phyloP scores from a whole-genome alignment of 2,329 filamentous ascomycete species.

The Sphaerostilbella broomeana region DNA sequence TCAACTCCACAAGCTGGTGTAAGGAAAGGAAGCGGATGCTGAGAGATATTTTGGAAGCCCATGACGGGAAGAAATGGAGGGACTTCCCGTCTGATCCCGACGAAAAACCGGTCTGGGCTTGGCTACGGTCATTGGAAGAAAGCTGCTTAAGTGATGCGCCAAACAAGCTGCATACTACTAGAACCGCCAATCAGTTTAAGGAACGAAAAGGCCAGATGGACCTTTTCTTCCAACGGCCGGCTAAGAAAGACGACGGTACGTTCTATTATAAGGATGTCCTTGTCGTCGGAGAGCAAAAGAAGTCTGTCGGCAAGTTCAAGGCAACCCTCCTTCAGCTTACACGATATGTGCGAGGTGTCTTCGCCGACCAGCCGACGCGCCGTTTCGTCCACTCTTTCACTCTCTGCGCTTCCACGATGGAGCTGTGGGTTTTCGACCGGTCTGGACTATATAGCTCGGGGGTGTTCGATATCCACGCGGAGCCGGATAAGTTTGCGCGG shows the following conservation, averaged over 20 bases:
- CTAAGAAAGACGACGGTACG: not conserved
- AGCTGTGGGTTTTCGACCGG: constrained; percentile 20
- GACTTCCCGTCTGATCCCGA: constrained; percentile 13
- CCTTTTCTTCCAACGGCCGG: constrained; percentile 17
- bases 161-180: constrained; percentile 16
- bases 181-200: constrained; percentile 17
- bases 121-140: constrained; percentile 11
- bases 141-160: constrained; percentile 12
- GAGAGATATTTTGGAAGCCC: constrained; percentile 5
- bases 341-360: constrained; percentile 13
- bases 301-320: constrained; percentile 15
- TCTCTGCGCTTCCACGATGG: constrained; percentile 13
- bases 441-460: constrained; percentile 17
- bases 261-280: constrained; percentile 18
- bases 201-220: constrained; percentile 18
- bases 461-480: constrained; percentile 14
- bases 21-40: constrained; percentile 12
- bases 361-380: constrained; percentile 19
- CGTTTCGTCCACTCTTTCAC: constrained; percentile 16
- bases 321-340: constrained; percentile 16
- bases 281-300: constrained; percentile 18
- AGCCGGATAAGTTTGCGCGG: constrained; percentile 15
- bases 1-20: constrained; percentile 12
- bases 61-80: constrained; percentile 15
- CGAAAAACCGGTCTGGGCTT: constrained; percentile 12